These are phyloP conservation scores for Trypanosoma boissoni DNA, from an alignment of 208 protist genomes.

Conservation along the genomic window DNA sequence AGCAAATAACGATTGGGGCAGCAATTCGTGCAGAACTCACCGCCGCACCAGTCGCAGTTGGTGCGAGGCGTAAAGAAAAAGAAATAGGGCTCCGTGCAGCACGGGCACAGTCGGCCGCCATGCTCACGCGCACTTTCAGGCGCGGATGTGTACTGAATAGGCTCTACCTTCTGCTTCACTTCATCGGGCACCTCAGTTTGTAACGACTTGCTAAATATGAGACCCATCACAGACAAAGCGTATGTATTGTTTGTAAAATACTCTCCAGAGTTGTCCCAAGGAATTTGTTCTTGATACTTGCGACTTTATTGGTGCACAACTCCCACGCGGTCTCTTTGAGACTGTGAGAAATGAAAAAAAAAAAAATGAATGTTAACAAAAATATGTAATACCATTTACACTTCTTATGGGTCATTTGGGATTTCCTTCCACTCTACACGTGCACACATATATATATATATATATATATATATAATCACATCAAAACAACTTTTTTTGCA, in stretches of 20 bases:
- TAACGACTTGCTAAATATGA: neutral
- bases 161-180: constrained; percentile 60
- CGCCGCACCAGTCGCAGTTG: constrained; percentile 85
- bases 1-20: constrained; percentile 68
- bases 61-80: constrained; percentile 58
- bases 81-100: constrained; percentile 55
- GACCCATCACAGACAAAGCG: no score
- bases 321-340: no score
- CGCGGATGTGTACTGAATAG: constrained; percentile 61
- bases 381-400: neutral
- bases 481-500: no score
- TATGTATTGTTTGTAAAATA: constrained; percentile 52
- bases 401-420: neutral
- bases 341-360: neutral
- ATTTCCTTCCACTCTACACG: no score
- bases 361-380: neutral
- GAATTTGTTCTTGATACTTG: no score
- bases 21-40: constrained; percentile 70
- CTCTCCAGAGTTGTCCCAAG: constrained; percentile 70
- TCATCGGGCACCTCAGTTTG: constrained; percentile 50
- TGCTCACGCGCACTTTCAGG: constrained; percentile 27
- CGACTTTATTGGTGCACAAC: no score
- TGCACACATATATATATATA: no score
- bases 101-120: constrained; percentile 44
- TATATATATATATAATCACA: no score